These are phyloP conservation scores for Ceratobasidium sp. DNA, from an alignment of 1,284 basidiomycete species.

Conservation along the genomic window DNA sequence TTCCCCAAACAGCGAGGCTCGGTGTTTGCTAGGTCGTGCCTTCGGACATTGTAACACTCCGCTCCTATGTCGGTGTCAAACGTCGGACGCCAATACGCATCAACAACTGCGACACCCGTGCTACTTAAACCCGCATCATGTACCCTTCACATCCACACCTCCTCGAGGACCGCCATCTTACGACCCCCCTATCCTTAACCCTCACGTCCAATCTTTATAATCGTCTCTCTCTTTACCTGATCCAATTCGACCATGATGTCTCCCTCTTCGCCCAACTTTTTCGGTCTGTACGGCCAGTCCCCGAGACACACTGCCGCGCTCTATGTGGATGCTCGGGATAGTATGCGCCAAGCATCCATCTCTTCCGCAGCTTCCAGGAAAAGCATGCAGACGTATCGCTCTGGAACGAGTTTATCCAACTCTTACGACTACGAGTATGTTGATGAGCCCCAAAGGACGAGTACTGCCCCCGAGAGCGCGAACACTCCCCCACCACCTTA, in stretches of 20 bases:
- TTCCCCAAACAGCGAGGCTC: neutral
- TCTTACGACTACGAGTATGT: conserved; percentile 19
- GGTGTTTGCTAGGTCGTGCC: conserved; percentile 19
- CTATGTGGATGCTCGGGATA: conserved; percentile 37
- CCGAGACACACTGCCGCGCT: conserved; percentile 33
- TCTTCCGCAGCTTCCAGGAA: conserved; percentile 18
- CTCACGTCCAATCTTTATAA: conserved; percentile 23
- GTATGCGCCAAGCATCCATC: conserved; percentile 34
- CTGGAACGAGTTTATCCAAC: neutral
- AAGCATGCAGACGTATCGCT: conserved; percentile 40
- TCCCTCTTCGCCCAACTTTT: conserved; percentile 36
- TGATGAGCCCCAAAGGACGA: conserved; percentile 5
- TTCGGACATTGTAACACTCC: conserved; percentile 19
- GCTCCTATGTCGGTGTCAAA: conserved; percentile 30
- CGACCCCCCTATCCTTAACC: conserved; percentile 22
- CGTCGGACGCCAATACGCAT: neutral
- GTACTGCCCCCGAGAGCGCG: neutral
- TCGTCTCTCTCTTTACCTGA: conserved; percentile 4
- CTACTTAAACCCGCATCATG: conserved; percentile 22
- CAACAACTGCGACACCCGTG: conserved; percentile 25
- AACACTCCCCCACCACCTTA: conserved; percentile 40
- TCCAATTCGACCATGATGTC: conserved; percentile 19
- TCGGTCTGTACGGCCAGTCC: conserved; percentile 44
- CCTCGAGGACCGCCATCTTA: conserved; percentile 29
- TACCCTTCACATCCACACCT: conserved; percentile 25